Conservation (phyloP, 2,329 filamentous ascomycete species). For the Fusarium sterilihyphosum region DNA sequence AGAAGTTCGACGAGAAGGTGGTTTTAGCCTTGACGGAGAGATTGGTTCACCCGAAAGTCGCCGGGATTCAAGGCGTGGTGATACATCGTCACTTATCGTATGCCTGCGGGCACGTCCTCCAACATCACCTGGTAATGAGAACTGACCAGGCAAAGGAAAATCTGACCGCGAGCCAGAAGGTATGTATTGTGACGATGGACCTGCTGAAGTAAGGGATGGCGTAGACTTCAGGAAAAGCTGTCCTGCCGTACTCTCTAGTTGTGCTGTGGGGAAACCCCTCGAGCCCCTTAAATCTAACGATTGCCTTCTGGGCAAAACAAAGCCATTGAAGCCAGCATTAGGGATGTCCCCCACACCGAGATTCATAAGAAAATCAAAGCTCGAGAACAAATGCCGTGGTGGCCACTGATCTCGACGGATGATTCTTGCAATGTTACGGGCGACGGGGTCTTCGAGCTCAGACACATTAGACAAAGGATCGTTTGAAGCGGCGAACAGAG, state of each 20-base stretch:
- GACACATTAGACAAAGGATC: slow-evolving; percentile 56
- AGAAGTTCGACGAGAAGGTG: slow-evolving; percentile 63
- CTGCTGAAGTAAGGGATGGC: slow-evolving; percentile 5
- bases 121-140: slow-evolving; percentile 17
- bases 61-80: slow-evolving; percentile 26
- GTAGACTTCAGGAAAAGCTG: slow-evolving; percentile 27
- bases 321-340: slow-evolving; percentile 47
- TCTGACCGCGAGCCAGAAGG: slow-evolving; percentile 22
- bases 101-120: slow-evolving; percentile 36
- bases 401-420: slow-evolving; percentile 60
- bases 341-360: slow-evolving; percentile 58
- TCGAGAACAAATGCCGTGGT: slow-evolving; percentile 56
- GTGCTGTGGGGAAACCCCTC: slow-evolving; percentile 18
- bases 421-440: slow-evolving; percentile 56
- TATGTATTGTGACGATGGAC: slow-evolving; percentile 28
- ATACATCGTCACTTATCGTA: slow-evolving; percentile 40
- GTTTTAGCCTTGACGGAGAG: slow-evolving; percentile 47
- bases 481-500: slow-evolving; percentile 56
- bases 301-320: slow-evolving; percentile 42
- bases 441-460: slow-evolving; percentile 55
- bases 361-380: slow-evolving; percentile 60
- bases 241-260: slow-evolving; percentile 16
- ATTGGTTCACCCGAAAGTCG: slow-evolving; percentile 56
- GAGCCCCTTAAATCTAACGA: slow-evolving; percentile 4
- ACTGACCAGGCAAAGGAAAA: slow-evolving; percentile 22